phyloP scores from a whole-genome alignment of 306 rosid species.

The Trifolium pratense region DNA sequence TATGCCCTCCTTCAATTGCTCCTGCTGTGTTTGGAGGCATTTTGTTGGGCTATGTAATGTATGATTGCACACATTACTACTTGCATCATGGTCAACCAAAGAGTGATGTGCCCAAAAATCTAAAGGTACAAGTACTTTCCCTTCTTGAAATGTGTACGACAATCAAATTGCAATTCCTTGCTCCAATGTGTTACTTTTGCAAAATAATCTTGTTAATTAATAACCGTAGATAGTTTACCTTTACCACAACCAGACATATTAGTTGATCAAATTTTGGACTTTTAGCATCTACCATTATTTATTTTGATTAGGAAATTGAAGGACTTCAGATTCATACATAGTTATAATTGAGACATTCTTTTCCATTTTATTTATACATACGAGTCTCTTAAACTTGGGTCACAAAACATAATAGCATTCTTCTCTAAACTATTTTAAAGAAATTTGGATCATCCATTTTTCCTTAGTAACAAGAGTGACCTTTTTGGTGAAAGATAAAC shows the following conservation, averaged over 20 bases:
- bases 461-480: constrained; percentile 11
- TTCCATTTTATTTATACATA: constrained; percentile 1
- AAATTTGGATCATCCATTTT: constrained; percentile 17
- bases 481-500: constrained; percentile 18
- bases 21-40: constrained; percentile 93
- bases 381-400: background rate
- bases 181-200: constrained; percentile 18
- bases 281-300: constrained; percentile 1
- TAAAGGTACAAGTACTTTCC: constrained; percentile 65
- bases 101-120: constrained; percentile 48
- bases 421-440: background rate
- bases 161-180: constrained; percentile 1
- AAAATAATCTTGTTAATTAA: constrained; percentile 3
- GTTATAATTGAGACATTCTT: constrained; percentile 24
- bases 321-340: background rate
- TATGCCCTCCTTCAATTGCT: constrained; percentile 56
- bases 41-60: constrained; percentile 84
- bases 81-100: constrained; percentile 95
- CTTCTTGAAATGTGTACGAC: constrained; percentile 20
- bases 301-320: constrained; percentile 20
- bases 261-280: constrained; percentile 6
- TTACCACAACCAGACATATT: background rate
- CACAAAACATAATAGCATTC: constrained; percentile 13
- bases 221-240: background rate
- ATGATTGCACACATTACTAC: constrained; percentile 92